These are phyloP conservation scores for Periconia sp. DNA, from an alignment of 2,329 filamentous ascomycete species.

Conservation along the genomic window DNA sequence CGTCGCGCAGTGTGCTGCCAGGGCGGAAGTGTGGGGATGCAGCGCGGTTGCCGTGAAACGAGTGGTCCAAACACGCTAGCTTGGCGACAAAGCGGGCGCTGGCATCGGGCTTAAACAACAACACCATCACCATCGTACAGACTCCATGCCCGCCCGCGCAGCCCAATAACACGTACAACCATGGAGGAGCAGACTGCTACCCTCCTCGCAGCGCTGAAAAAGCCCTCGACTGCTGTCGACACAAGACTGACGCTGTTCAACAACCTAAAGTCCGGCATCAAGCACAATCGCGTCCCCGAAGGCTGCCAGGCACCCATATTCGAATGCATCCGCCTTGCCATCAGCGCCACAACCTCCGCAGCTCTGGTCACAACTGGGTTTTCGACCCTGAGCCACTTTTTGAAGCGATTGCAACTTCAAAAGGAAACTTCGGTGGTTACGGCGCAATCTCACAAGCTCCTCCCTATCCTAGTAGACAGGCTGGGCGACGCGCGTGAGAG, in stretches of 20 bases:
- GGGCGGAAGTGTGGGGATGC: slow-evolving; percentile 3
- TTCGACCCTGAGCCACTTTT: slow-evolving; percentile 83
- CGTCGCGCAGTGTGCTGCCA: no score
- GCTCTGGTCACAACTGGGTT: slow-evolving; percentile 80
- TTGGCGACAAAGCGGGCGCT: slow-evolving; percentile 1
- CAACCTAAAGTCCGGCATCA: slow-evolving; percentile 83
- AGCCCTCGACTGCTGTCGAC: slow-evolving; percentile 71
- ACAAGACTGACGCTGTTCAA: slow-evolving; percentile 74
- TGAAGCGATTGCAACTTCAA: slow-evolving; percentile 85
- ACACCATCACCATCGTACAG: slow-evolving; percentile 14
- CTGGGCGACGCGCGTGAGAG: slow-evolving; percentile 90
- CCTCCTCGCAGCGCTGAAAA: slow-evolving; percentile 61
- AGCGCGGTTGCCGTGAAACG: slow-evolving; percentile 10
- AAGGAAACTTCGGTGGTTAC: slow-evolving; percentile 75
- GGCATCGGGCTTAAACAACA: slow-evolving; percentile 13
- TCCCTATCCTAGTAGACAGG: slow-evolving; percentile 80
- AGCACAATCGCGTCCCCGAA: slow-evolving; percentile 89
- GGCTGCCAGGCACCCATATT: slow-evolving; percentile 74
- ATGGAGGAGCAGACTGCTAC: slow-evolving; percentile 65
- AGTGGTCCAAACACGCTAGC: slow-evolving; percentile 10
- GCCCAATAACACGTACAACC: slow-evolving; percentile 26
- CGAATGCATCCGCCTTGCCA: slow-evolving; percentile 78
- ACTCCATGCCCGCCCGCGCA: slow-evolving; percentile 20
- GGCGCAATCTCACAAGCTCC: slow-evolving; percentile 71
- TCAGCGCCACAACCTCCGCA: slow-evolving; percentile 75